Conservation (phyloP, 2,329 filamentous ascomycete species). For the Fusarium hainanense region DNA sequence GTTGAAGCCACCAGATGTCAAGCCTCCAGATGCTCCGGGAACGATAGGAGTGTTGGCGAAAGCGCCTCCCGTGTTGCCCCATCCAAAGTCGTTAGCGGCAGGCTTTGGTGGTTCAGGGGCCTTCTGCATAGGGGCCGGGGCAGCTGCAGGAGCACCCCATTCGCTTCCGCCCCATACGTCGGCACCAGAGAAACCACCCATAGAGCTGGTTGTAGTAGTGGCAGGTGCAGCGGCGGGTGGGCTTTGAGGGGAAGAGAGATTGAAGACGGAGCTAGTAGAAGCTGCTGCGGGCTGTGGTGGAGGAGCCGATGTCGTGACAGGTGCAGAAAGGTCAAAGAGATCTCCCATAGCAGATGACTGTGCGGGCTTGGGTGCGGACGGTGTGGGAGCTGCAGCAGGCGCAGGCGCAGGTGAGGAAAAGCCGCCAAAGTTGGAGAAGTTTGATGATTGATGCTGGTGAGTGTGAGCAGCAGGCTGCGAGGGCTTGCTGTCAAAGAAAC, state of each 20-base stretch:
- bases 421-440: slow-evolving; percentile 72
- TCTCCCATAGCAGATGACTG: slow-evolving; percentile 75
- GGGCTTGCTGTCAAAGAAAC: slow-evolving; percentile 85
- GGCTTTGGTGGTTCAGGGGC: slow-evolving; percentile 61
- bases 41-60: slow-evolving; percentile 71
- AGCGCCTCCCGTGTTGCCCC: slow-evolving; percentile 60
- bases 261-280: slow-evolving; percentile 77
- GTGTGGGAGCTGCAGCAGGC: slow-evolving; percentile 48
- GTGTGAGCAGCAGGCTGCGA: slow-evolving; percentile 63
- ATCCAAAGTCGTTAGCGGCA: slow-evolving; percentile 71
- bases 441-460: slow-evolving; percentile 64
- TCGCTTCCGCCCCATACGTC: slow-evolving; percentile 91
- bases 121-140: slow-evolving; percentile 67
- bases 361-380: slow-evolving; percentile 55
- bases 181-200: slow-evolving; percentile 60
- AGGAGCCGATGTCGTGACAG: slow-evolving; percentile 59
- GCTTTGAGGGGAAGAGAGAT: slow-evolving; percentile 70
- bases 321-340: slow-evolving; percentile 80
- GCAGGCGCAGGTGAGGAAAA: slow-evolving; percentile 62
- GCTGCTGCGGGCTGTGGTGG: slow-evolving; percentile 57
- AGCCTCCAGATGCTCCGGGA: slow-evolving; percentile 60
- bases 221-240: slow-evolving; percentile 59
- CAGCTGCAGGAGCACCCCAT: slow-evolving; percentile 75
- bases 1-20: slow-evolving; percentile 68
- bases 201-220: slow-evolving; percentile 53